Evolutionary conservation across 2,329 filamentous ascomycete species (phyloP), one percentile per base, ranked within the genome.

Genomic region (Phaeophleospora eucalypticola): DNA sequence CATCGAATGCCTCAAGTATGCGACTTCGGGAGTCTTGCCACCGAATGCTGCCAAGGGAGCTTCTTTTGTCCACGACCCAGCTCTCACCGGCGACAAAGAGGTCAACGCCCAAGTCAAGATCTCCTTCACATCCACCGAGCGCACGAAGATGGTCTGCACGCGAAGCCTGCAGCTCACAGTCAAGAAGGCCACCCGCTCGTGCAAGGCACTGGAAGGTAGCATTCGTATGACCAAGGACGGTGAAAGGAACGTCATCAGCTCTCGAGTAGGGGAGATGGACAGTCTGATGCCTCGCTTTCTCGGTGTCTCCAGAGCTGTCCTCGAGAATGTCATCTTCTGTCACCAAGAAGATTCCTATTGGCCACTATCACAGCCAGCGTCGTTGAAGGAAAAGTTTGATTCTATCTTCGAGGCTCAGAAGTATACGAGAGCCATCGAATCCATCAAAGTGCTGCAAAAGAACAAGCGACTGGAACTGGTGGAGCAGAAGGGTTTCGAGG

Each of bases 1-100:
- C 64, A 98, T 98, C 69, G 93, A 98, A 69, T 95, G 89, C 66
- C 85, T 98, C 63, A 96, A 96, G 66, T 98, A 96, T 82, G 90
- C 88, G 43, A 96, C 94, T 15, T 96, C 90, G 6, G 94, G 93
- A 46, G 87, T 94, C 62, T 79, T 95, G 39, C 93, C 93, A 1
- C 89, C 93, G 24, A 95, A 96, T 73, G 90, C 84, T 64, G 82
- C 79, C 72, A 86, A 84, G 58, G 86, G 86, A 20, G 90, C 87
- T 27, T 90, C 91, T 41, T 98, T 97, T 66, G 89, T 98, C 53
- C 91, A 98, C 66, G 93, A 98, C 61, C 93, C 93, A n/a, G 93
- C 93, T 79, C 77, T 95, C 40, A 82, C 80, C 54, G 87, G 86
- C 46, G 89, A 95, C 64, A 90, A 89, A 58, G 89, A 95, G 60